Base-by-base conservation (phyloP, 352 stramenopile species). In the Phytophthora pistaciae region DNA sequence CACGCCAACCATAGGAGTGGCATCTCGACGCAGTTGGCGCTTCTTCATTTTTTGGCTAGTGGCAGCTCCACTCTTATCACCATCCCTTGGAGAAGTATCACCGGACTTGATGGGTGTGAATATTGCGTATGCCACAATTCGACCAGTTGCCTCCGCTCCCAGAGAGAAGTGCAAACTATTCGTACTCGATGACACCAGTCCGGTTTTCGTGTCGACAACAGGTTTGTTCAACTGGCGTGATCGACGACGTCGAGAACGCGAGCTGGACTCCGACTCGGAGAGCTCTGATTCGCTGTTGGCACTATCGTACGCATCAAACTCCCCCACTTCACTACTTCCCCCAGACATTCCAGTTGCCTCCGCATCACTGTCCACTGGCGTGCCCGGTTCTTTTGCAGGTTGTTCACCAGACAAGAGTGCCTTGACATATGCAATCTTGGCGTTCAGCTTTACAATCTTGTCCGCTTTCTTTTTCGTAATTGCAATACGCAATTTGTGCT, bases 391-490 rank as follows among this genome's bases (percentile, higher is more conserved):
- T 66, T 80, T 86, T 38, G 79, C 76, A 14, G 91, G 60, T 63
- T 93, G 78, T 59, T 97, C 90, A 33, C 90, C 90, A 36, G 78
- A 93, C 8, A 97, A 56, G 20, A 96, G 74, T 25, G 91, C 89
- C 70, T 86, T 93, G 5, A 95, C 84, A 23, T 91, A 79, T 20
- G 66, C 84, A 44, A 97, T 97, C 48, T 97, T 97, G 3, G 72
- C 66, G 53, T 96, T 94, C 16, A 97, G 56, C 56, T 94, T 95
- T 42, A 77, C 74, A 48, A 97, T 97, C 65, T 97, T 97, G 50
- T 97, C 91, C 3, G 79, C 67, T 59, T 97, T 97, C 67, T 97
- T 97, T 75, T 97, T 97, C 14, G 91, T 97, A 63, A 90, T 78
- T 16, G 90, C 89, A 57, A 97, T 97, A 9, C 91, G 87, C 21